Evolutionary conservation across 108 stramenopile species (phyloP), one percentile per base, ranked within the genome.

Genomic region (Parietichytrium sp.): DNA sequence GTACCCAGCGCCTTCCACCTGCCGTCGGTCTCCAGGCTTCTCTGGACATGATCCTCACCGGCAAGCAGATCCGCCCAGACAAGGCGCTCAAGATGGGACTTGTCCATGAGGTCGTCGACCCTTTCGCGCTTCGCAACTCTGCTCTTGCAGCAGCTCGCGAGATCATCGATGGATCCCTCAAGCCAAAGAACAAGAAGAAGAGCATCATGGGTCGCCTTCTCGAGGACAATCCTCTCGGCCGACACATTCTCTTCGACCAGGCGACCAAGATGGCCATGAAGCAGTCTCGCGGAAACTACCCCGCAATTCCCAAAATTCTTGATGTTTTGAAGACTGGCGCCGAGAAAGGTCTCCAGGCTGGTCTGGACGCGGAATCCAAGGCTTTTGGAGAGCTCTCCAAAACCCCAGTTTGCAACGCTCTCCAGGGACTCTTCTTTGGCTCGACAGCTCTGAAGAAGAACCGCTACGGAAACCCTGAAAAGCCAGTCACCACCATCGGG

Each of bases 51-150:
- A 96, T 96, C 84, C 77, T 92, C 47, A 90, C 92, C 6, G 98
- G 95, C 38, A 54, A 82, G 47, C 55, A n/a, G 29, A 78, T 88
- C 16, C 54, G 81, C 20, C 54, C 80, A 3, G 48, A 84, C 33
- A 83, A 97, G 89, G 98, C 98, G 49, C 95, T 96, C 86, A 96
- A 96, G 85, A 95, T 97, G 94, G 98, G 98, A 7, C 87, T 99
- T 48, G 97, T 97, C 3, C 94, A 98, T 84, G 48, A 95, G 82
- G 95, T 96, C 3, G 96, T 96, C 7, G 93, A 96, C n/a, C 93
- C 94, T 23, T 86, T 87, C 79, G 92, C 93, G 0, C 84, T 99
- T 33, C 94, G 96, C 83, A 47, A 79, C 31, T 93, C 93, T 25
- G 96, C 96, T 10, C 93, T 98, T 79, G 78, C 88, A 20, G 89